Base-by-base conservation (phyloP, 345 rosid genomes). In the Dipteronia dyeriana region DNA sequence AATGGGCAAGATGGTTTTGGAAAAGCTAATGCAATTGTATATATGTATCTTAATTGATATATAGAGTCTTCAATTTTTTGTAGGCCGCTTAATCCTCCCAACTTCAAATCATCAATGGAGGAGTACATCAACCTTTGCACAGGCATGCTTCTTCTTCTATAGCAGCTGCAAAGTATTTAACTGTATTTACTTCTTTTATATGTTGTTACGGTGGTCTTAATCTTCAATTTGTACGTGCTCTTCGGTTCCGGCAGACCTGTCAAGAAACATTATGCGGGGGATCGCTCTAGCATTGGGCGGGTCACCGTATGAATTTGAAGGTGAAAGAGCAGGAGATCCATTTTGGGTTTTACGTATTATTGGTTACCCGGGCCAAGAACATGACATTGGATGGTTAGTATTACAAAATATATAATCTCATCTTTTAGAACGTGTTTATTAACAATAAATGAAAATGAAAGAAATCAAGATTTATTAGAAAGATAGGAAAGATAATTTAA, bases 311-410 rank as follows among this genome's bases (percentile, higher is more conserved):
- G 96, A 85, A 70, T 91, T 95, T 77, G 96, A 93, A 79, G 93
- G 96, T 41, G 84, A 88, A 72, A 88, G 78, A 74, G 93, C 87
- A 9, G 93, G 94, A 73, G 92, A 95, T 71, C 87, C 99, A 51
- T 95, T 93, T 88, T 95, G 99, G 97, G 96, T 89, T 73, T 39
- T 82, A 80, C 96, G 96, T 47, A 86, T 93, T 68, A 88, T 93
- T 78, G 92, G 99, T 54, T 95, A 93, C 76, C 96, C 98, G 2
- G 86, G 49, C 62, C 79, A 31, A 31, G 38, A 86, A 77, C 87
- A 90, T 71, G 92, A 90, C 71, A 65, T 87, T 68, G 98, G 98
- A 89, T 94, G 98, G 97, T 94, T 89, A 0, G 6, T 34, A 34
- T 34, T 34, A 6, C 38, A 34, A 34, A 3, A 34, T 5, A 34